phyloP scores from a whole-genome alignment of 2,329 filamentous ascomycete species.

The Rachicladosporium sp. region DNA sequence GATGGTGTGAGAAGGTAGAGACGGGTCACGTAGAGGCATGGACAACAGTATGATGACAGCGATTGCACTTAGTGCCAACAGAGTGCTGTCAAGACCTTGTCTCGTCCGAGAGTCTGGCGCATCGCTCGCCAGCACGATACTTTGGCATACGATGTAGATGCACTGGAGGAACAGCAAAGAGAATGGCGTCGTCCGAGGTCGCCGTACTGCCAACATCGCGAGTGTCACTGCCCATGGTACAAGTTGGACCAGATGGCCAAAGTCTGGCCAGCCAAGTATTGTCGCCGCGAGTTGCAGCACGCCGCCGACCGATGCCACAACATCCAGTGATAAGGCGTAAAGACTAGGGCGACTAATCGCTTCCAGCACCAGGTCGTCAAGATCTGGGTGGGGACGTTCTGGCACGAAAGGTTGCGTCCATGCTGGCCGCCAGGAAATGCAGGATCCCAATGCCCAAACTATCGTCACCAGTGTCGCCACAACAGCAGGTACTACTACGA shows the following conservation, averaged over 20 bases:
- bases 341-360: constrained; percentile 19
- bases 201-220: constrained; percentile 12
- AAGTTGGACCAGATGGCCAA: constrained; percentile 6
- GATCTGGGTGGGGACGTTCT: constrained; percentile 22
- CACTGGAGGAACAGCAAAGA: constrained; percentile 13
- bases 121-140: constrained; percentile 14
- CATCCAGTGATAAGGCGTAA: constrained; percentile 9
- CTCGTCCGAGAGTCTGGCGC: constrained; percentile 9
- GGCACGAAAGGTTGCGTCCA: constrained; percentile 43
- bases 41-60: constrained; percentile 44
- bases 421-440: constrained; percentile 28
- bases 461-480: constrained; percentile 26
- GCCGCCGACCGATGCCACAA: constrained; percentile 10
- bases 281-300: constrained; percentile 10
- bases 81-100: constrained; percentile 20
- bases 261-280: constrained; percentile 3
- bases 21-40: constrained; percentile 59
- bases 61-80: constrained; percentile 28
- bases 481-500: constrained; percentile 26
- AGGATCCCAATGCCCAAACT: constrained; percentile 22
- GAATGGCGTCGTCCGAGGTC: constrained; percentile 18
- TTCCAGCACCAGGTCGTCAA: constrained; percentile 14
- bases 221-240: constrained; percentile 15
- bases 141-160: constrained; percentile 12
- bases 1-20: constrained; percentile 43